phyloP scores from a whole-genome alignment of 306 rosid genomes.

The Lagenaria siceraria region DNA sequence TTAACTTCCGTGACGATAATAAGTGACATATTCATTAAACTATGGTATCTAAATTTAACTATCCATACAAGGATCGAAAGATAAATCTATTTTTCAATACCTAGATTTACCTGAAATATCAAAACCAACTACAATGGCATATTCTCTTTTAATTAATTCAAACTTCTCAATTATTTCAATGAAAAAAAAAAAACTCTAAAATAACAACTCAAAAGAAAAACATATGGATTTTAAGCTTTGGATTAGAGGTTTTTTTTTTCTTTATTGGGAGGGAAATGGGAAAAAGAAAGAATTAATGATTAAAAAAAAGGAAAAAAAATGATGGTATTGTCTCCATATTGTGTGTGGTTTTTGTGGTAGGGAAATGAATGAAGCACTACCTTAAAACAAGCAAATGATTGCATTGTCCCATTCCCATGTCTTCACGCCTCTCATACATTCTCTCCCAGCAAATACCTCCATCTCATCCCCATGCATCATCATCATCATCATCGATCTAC shows the following conservation, averaged over 20 bases:
- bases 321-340: neutral
- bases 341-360: neutral
- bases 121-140: too few species aligned
- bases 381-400: slow-evolving; percentile 11
- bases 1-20: too few species aligned
- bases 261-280: neutral
- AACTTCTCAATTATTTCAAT: too few species aligned
- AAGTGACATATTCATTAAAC: too few species aligned
- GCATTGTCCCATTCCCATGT: slow-evolving; percentile 4
- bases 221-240: too few species aligned
- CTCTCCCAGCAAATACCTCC: neutral
- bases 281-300: neutral
- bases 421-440: slow-evolving; percentile 9
- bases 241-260: too few species aligned
- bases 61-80: too few species aligned
- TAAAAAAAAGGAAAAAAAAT: neutral
- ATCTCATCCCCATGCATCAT: neutral
- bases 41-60: too few species aligned
- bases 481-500: neutral
- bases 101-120: too few species aligned
- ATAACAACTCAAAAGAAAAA: neutral
- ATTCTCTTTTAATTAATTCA: too few species aligned
- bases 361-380: slow-evolving; percentile 9
- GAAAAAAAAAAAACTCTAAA: too few species aligned
- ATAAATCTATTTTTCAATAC: too few species aligned